phyloP scores from a whole-genome alignment of 768 basidiomycete genomes.

The Crepidotus variabilis region DNA sequence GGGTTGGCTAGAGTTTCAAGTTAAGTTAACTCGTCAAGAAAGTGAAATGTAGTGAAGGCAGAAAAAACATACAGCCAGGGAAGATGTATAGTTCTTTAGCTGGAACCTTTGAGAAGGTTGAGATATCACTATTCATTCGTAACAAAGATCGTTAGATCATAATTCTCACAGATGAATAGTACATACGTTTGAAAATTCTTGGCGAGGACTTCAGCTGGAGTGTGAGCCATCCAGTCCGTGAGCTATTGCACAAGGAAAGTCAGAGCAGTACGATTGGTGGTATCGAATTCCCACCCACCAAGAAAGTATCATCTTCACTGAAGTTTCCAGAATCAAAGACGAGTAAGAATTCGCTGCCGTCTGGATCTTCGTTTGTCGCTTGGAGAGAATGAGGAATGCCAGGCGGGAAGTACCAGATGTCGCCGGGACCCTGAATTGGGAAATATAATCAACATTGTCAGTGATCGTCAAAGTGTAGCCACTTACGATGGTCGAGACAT shows the following conservation, averaged over 20 bases:
- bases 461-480: neutral
- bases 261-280: neutral
- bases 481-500: conserved; percentile 49
- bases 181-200: conserved; percentile 47
- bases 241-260: neutral
- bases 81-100: conserved; percentile 37
- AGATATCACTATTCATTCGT: conserved; percentile 31
- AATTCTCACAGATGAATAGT: neutral
- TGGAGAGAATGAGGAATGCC: too few relatives aligned
- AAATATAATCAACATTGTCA: neutral
- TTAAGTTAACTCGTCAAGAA: neutral
- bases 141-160: neutral
- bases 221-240: conserved; percentile 67
- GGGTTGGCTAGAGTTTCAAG: conserved; percentile 28
- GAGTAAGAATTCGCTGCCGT: too few relatives aligned
- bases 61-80: conserved; percentile 60
- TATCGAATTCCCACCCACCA: conserved; percentile 30
- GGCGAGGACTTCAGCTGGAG: too few relatives aligned
- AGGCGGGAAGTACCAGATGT: conserved; percentile 66
- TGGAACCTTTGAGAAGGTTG: conserved; percentile 52
- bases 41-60: conserved; percentile 15
- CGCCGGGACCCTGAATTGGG: conserved; percentile 24
- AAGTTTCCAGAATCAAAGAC: too few relatives aligned
- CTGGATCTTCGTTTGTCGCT: too few relatives aligned
- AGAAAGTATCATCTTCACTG: conserved; percentile 56